Evolutionary conservation across 2,329 filamentous ascomycete species (phyloP).

Genomic region (Amauroascus niger): DNA sequence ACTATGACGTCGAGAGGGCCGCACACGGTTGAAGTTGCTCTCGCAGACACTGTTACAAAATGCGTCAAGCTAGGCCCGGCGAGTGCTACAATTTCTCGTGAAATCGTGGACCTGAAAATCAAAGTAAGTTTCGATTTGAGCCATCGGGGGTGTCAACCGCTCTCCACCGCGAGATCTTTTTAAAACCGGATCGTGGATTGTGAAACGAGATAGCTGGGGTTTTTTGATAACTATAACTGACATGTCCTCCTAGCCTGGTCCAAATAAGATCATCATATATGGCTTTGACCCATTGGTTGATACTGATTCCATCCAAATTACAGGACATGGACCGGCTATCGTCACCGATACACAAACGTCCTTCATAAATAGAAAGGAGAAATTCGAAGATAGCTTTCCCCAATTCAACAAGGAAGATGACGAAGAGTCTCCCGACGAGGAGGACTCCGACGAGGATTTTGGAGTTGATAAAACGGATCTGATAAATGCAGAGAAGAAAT

Average conservation of each 20-base stretch:
- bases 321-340: conserved; percentile 48
- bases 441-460: conserved; percentile 21
- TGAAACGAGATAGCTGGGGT: too few species aligned
- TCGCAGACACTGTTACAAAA: conserved; percentile 50
- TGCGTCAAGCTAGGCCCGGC: conserved; percentile 55
- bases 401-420: conserved; percentile 28
- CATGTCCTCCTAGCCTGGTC: conserved; percentile 38
- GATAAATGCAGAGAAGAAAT: conserved; percentile 21
- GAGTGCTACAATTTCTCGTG: conserved; percentile 51
- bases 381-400: conserved; percentile 47
- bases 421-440: conserved; percentile 20
- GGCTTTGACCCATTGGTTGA: conserved; percentile 47
- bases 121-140: conserved; percentile 26
- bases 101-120: conserved; percentile 47
- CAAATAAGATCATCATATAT: conserved; percentile 48
- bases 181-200: too few species aligned
- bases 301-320: conserved; percentile 50
- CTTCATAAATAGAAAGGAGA: conserved; percentile 46
- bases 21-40: conserved; percentile 31
- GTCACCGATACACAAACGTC: conserved; percentile 56
- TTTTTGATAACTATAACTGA: not conserved
- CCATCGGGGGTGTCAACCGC: not conserved
- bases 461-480: conserved; percentile 18
- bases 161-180: not conserved
- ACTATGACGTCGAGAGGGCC: too few species aligned